These are phyloP conservation scores for Pseudogymnoascus verrucosus DNA, from an alignment of 2,329 filamentous ascomycete genomes.

Conservation along the genomic window DNA sequence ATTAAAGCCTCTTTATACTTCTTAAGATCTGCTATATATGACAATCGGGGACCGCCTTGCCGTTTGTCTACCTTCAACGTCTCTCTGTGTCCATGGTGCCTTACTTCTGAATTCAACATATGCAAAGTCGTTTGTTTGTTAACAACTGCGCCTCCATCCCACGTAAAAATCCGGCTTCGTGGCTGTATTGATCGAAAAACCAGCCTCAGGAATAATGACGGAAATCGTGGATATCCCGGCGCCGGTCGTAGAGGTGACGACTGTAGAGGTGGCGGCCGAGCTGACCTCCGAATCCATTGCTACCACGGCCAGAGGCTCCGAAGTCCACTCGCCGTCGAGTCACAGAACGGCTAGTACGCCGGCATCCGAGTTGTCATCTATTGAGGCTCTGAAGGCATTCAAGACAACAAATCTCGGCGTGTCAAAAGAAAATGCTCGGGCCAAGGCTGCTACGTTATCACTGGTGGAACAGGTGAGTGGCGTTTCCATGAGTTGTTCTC, in stretches of 20 bases:
- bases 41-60: not conserved
- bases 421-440: constrained; percentile 13
- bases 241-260: not conserved
- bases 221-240: not conserved
- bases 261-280: not conserved
- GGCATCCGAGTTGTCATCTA: constrained; percentile 23
- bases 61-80: not conserved
- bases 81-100: not conserved
- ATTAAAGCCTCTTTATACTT: constrained; percentile 14
- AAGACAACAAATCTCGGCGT: constrained; percentile 14
- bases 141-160: not conserved
- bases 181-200: not conserved
- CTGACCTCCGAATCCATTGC: not conserved
- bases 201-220: not conserved
- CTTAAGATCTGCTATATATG: constrained; percentile 7
- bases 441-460: constrained; percentile 23
- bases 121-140: not conserved
- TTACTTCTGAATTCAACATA: constrained; percentile 2
- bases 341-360: constrained; percentile 21
- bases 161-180: not conserved
- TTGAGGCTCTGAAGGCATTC: constrained; percentile 14
- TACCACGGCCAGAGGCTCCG: constrained; percentile 13
- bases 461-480: constrained; percentile 26
- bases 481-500: too few species aligned
- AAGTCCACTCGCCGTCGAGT: constrained; percentile 17